phyloP scores from a whole-genome alignment of 202 grass and related monocot genomes.

The Digitaria exilis region DNA sequence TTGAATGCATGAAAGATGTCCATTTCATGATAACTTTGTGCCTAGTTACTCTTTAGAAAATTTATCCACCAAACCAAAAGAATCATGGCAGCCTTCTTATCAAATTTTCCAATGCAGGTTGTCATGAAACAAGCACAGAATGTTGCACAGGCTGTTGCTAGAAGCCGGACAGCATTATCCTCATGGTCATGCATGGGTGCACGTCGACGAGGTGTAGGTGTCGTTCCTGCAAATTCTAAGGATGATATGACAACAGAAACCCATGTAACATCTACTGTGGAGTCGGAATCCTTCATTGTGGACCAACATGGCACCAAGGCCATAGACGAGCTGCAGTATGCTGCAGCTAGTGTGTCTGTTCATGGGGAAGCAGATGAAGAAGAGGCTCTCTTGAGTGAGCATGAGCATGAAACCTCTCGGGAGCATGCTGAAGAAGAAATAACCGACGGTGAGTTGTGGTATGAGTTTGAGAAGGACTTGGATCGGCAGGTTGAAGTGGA shows the following conservation, averaged over 20 bases:
- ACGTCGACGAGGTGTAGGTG: slow-evolving; percentile 61
- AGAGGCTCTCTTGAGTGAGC: slow-evolving; percentile 62
- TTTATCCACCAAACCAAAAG: not conserved
- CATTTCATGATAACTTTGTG: slow-evolving; percentile 8
- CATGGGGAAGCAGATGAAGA: slow-evolving; percentile 67
- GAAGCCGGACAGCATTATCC: slow-evolving; percentile 74
- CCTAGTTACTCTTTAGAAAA: slow-evolving; percentile 27
- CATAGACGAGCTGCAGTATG: slow-evolving; percentile 61
- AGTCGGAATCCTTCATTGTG: slow-evolving; percentile 56
- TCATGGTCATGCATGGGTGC: slow-evolving; percentile 98
- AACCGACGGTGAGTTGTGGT: slow-evolving; percentile 79
- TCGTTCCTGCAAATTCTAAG: slow-evolving; percentile 54
- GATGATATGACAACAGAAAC: slow-evolving; percentile 54
- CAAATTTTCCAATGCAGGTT: slow-evolving; percentile 50
- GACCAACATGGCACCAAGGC: slow-evolving; percentile 47
- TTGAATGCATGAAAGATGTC: not conserved
- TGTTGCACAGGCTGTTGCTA: slow-evolving; percentile 93
- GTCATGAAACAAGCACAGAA: slow-evolving; percentile 91
- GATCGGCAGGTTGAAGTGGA: slow-evolving; percentile 54
- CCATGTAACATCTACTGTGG: slow-evolving; percentile 41
- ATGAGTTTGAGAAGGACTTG: slow-evolving; percentile 82
- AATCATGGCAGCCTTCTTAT: not conserved
- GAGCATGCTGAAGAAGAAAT: slow-evolving; percentile 64
- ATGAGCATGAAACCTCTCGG: slow-evolving; percentile 54
- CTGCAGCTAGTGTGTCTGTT: slow-evolving; percentile 54